Base-by-base conservation (phyloP, 345 rosid species). In the Salix purpurea region DNA sequence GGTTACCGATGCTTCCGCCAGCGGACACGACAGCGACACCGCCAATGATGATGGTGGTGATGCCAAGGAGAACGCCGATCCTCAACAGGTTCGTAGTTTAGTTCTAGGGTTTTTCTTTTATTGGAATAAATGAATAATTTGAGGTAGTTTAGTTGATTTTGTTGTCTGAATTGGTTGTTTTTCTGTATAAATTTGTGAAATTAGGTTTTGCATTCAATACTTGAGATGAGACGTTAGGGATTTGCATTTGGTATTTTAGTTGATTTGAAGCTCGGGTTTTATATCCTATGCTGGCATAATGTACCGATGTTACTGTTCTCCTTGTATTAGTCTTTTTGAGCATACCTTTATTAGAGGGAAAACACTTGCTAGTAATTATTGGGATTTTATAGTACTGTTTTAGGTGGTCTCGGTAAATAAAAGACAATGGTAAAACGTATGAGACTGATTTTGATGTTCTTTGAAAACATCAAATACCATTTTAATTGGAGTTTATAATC, bases 41-140 rank as follows among this genome's bases (percentile, higher is more conserved):
- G 88, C 76, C 19, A 72, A 37, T 10, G 74, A 54, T 65, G 89
- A 82, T 56, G 90, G 83, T 14, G 87, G 37, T 40, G 71, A 83
- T 8, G 80, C 84, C 6, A 87, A 89, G 64, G 91, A 92, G 83
- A 86, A 85, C 76, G 77, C 84, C 21, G 89, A 88, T 83, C 78
- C 85, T 50, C 90, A 87, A 61, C 81, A 77, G 84, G 90, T 88
- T 11, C 46, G 40, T 24, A 72, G 70, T 44, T 26, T 16, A 7
- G 64, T 68, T 39, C n/a, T 74, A 19, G 65, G 71, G 66, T 37
- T 70, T 79, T 14, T 6, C n/a, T 24, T 30, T 37, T 34, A 8
- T 60, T 72, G 37, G 67, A 48, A 13, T 71, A 67, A 44, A 18
- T 14, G 69, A 14, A 37, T 24, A 56, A 78, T 65, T 23, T 70